A percentile compares a stretch with the other conserved stretches of the same genome.
phyloP scores from a whole-genome alignment of 257 asterid genomes.

The Apocynum venetum region DNA sequence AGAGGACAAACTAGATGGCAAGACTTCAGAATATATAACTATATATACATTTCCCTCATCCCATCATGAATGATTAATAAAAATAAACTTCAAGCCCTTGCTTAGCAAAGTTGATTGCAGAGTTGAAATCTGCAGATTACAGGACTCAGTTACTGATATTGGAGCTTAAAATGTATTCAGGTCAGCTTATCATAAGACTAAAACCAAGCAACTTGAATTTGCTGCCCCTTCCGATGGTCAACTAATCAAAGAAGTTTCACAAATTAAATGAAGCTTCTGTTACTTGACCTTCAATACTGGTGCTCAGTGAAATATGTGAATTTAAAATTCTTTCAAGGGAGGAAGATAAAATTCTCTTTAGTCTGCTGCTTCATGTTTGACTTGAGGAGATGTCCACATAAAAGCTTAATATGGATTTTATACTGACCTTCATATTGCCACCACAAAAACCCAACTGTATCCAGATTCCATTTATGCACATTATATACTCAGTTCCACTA shows the following conservation, averaged over 20 bases:
- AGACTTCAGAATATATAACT: neutral
- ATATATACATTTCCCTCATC: neutral
- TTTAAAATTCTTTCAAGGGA: too few relatives aligned
- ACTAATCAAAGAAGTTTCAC: neutral
- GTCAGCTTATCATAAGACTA: too few relatives aligned
- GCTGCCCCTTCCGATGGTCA: neutral
- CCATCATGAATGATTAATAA: neutral
- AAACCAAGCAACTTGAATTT: neutral
- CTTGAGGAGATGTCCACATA: neutral
- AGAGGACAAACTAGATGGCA: neutral
- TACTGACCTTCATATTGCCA: neutral
- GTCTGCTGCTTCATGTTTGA: neutral
- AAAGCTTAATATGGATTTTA: neutral
- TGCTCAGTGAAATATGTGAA: too few relatives aligned
- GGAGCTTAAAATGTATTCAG: too few relatives aligned
- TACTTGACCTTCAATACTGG: too few relatives aligned
- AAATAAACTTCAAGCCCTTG: neutral
- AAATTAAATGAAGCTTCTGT: too few relatives aligned
- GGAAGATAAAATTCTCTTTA: too few relatives aligned
- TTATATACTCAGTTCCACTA: conserved; percentile 5
- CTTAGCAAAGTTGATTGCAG: neutral
- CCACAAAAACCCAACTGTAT: neutral
- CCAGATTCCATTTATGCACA: neutral
- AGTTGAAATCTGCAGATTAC: too few relatives aligned
- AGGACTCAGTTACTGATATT: too few relatives aligned